phyloP scores from a whole-genome alignment of 805 yeast genomes.

The Metschnikowia dekortorum region DNA sequence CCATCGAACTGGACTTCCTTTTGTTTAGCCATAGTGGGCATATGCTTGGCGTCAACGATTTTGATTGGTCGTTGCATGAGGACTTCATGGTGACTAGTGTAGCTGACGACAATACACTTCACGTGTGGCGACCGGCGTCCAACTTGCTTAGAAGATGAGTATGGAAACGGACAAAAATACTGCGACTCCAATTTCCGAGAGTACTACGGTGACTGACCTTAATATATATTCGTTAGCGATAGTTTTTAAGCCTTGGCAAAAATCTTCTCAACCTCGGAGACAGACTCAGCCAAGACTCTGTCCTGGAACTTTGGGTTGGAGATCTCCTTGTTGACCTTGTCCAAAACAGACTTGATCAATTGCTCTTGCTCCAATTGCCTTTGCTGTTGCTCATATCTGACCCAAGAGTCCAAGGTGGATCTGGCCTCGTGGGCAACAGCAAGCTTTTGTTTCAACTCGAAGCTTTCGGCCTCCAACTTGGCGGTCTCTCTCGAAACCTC shows the following conservation, averaged over 20 bases:
- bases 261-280: constrained; percentile 85
- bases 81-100: constrained; percentile 71
- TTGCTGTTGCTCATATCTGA: constrained; percentile 93
- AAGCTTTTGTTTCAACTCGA: constrained; percentile 88
- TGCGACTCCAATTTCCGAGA: too few species aligned
- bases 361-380: constrained; percentile 95
- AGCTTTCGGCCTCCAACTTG: constrained; percentile 88
- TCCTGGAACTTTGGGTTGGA: constrained; percentile 90
- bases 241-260: constrained; percentile 46
- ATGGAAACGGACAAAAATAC: not conserved
- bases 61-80: constrained; percentile 75
- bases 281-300: constrained; percentile 82
- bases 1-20: constrained; percentile 23
- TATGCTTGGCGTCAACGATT: constrained; percentile 77
- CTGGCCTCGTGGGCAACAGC: constrained; percentile 88
- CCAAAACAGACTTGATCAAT: constrained; percentile 78
- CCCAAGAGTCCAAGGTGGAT: constrained; percentile 97
- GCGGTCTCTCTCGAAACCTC: constrained; percentile 96
- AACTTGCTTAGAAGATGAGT: not conserved
- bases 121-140: constrained; percentile 70
- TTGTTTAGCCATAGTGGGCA: constrained; percentile 82
- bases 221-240: constrained; percentile 7
- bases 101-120: constrained; percentile 82
- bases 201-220: not conserved
- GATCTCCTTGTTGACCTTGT: constrained; percentile 83